A percentile compares a stretch with the other conserved stretches of the same genome.
phyloP scores from a whole-genome alignment of 805 yeast genomes.

The Yarrowia keelungensis region DNA sequence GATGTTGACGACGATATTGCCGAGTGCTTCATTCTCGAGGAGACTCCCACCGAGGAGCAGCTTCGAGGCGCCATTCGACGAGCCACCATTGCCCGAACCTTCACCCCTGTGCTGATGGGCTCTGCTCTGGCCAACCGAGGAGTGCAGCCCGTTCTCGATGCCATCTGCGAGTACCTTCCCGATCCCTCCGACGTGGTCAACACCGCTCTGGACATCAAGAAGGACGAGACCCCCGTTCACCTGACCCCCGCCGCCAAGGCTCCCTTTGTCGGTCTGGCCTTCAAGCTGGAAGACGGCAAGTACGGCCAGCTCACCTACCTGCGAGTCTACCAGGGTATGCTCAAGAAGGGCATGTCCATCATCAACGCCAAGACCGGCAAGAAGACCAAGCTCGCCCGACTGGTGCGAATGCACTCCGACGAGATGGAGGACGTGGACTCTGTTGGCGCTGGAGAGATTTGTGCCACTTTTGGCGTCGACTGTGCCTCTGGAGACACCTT shows the following conservation, averaged over 20 bases:
- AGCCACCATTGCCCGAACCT: constrained; percentile 91
- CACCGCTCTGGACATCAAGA: constrained; percentile 77
- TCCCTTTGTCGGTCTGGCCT: constrained; percentile 97
- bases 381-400: constrained; percentile 88
- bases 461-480: constrained; percentile 99
- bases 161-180: constrained; percentile 94
- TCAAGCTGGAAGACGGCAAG: constrained; percentile 97
- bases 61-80: constrained; percentile 90
- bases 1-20: constrained; percentile 98
- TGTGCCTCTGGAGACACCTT: constrained; percentile 99
- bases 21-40: constrained; percentile 87
- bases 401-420: constrained; percentile 98
- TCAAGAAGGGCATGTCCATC: constrained; percentile 89
- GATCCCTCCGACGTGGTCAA: constrained; percentile 93
- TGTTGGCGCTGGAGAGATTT: constrained; percentile 96
- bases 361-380: constrained; percentile 91
- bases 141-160: constrained; percentile 92
- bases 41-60: constrained; percentile 83
- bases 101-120: constrained; percentile 99
- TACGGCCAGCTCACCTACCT: constrained; percentile 97
- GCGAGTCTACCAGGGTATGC: constrained; percentile 94
- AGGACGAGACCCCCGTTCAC: constrained; percentile 71
- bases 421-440: constrained; percentile 98
- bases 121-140: constrained; percentile 97
- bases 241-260: constrained; percentile 72